Evolutionary conservation across 345 rosid species (phyloP), one percentile per base, ranked within the genome.

Genomic region (Populus deltoides): DNA sequence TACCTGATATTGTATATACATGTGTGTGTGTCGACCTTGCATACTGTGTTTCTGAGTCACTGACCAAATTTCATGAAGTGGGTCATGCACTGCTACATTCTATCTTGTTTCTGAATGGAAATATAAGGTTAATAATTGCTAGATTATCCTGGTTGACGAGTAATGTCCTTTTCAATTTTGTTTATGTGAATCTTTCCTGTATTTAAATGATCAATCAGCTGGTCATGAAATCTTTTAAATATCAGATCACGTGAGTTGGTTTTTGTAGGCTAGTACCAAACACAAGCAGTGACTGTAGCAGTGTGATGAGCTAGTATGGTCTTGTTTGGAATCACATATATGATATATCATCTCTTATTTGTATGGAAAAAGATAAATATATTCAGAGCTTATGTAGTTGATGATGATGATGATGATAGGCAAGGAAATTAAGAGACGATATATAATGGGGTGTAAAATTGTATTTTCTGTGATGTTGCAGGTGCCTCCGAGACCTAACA

Each of bases 401-500:
- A 68, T 33, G 36, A 33, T 33, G 41, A 7, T 38, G 41, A 9
- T 16, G 31, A 29, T 31, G 36, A 27, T 20, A 18, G 5, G 43
- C 20, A 38, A 31, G n/a, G 39, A 72, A 55, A 27, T 43, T 25
- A 17, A 55, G 45, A 29, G 59, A 11, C 6, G 24, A 33, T 49
- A 25, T 49, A 1, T 41, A 39, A 7, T 24, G 4, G 55, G 2
- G 17, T 15, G 16, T n/a, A 24, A 10, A 11, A 22, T 12, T n/a
- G 61, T 57, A 29, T 22, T 22, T 7, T 70, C 8, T 86, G 88
- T 79, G 85, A 86, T 82, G 75, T 71, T 86, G 86, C 90, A 95
- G 98, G 91, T 87, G 83, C 89, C 98, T 76, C 90, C 88, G 24
- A 90, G 84, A 84, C 91, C 97, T 6, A 85, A 93, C 87, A 90